Conservation (phyloP, 176 grass and related monocot genomes). For the Lolium multiflorum region DNA sequence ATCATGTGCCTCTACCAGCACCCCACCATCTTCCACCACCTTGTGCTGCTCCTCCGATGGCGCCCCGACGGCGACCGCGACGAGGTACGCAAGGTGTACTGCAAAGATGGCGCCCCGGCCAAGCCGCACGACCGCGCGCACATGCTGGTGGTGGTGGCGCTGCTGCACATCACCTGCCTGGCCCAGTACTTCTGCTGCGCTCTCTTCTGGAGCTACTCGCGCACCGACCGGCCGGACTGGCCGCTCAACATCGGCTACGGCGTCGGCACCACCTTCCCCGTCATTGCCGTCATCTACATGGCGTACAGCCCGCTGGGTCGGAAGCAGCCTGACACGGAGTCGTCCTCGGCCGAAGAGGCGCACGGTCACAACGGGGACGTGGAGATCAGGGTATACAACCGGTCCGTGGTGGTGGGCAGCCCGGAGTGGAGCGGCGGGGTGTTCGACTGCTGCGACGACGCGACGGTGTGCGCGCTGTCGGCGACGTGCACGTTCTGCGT, state of each 20-base stretch:
- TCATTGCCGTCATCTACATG: constrained; percentile 66
- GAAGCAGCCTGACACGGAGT: constrained; percentile 38
- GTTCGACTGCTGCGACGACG: constrained; percentile 88
- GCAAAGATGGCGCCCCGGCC: constrained; percentile 53
- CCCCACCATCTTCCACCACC: constrained; percentile 84
- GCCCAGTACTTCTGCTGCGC: constrained; percentile 82
- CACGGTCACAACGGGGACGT: not conserved
- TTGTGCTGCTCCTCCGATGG: constrained; percentile 81
- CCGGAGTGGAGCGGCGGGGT: constrained; percentile 91
- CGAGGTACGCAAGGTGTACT: constrained; percentile 63
- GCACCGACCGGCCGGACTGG: constrained; percentile 63
- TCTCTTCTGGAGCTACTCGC: constrained; percentile 82
- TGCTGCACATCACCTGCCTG: constrained; percentile 77
- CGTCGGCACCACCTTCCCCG: constrained; percentile 54
- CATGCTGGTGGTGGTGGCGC: constrained; percentile 61
- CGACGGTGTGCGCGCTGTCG: constrained; percentile 68
- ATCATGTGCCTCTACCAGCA: constrained; percentile 97
- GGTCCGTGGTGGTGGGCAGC: constrained; percentile 71
- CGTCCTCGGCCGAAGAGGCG: not conserved
- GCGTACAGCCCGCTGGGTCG: constrained; percentile 65
- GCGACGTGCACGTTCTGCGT: constrained; percentile 82
- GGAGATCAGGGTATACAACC: constrained; percentile 69
- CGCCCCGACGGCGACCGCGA: constrained; percentile 52
- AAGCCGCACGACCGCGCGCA: constrained; percentile 61
- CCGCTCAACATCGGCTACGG: constrained; percentile 78